phyloP scores from a whole-genome alignment of 352 stramenopile genomes.

The Phytophthora boehmeriae region DNA sequence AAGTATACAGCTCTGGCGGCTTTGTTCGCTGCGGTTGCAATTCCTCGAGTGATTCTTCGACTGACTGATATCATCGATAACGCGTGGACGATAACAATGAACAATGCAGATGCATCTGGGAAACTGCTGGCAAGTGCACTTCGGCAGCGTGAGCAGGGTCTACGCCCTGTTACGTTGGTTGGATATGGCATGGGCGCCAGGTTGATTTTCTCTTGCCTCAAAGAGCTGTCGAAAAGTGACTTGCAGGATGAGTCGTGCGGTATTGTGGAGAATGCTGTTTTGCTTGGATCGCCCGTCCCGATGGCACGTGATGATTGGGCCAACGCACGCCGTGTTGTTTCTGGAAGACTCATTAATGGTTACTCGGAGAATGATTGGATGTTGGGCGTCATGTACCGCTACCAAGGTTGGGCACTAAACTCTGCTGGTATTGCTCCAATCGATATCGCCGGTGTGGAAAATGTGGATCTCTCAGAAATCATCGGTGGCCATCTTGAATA shows the following conservation, averaged over 20 bases:
- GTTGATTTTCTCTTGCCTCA: slow-evolving; percentile 90
- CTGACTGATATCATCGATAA: slow-evolving; percentile 86
- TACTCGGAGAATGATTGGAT: slow-evolving; percentile 92
- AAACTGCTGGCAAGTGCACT: slow-evolving; percentile 79
- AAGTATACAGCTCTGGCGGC: slow-evolving; percentile 76
- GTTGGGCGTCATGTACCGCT: slow-evolving; percentile 91
- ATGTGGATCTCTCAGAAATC: slow-evolving; percentile 82
- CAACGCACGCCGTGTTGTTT: slow-evolving; percentile 71
- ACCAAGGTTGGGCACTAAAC: slow-evolving; percentile 82
- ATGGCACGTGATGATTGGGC: slow-evolving; percentile 69
- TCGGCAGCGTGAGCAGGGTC: slow-evolving; percentile 64
- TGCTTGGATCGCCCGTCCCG: slow-evolving; percentile 84
- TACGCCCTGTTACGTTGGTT: slow-evolving; percentile 89
- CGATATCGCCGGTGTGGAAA: slow-evolving; percentile 75
- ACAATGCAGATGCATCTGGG: slow-evolving; percentile 68
- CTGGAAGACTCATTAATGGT: slow-evolving; percentile 90
- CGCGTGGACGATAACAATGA: slow-evolving; percentile 85
- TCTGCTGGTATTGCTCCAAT: slow-evolving; percentile 76
- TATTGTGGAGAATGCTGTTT: slow-evolving; percentile 89
- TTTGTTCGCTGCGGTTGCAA: slow-evolving; percentile 74
- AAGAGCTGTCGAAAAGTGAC: slow-evolving; percentile 73
- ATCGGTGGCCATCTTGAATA: slow-evolving; percentile 88
- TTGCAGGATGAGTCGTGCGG: slow-evolving; percentile 63
- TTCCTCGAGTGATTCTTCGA: slow-evolving; percentile 74
- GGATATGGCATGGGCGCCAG: slow-evolving; percentile 91